A percentile compares a stretch with the other conserved stretches of the same genome.
Conservation (phyloP, 1,284 basidiomycete species). For the Melampsora larici-populina region DNA sequence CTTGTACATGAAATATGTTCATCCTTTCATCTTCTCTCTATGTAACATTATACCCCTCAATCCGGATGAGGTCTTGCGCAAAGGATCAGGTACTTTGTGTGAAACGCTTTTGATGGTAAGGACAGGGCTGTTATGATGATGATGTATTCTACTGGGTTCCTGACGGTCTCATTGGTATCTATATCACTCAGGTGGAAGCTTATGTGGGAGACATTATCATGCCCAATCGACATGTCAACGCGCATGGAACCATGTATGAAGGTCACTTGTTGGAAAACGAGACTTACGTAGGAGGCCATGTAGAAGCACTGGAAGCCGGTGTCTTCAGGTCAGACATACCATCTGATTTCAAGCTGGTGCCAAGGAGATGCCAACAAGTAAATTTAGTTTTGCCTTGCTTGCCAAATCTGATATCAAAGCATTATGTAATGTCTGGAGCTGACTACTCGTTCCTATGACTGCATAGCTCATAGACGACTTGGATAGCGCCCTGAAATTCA, state of each 20-base stretch:
- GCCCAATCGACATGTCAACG: constrained; percentile 95
- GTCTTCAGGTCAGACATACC: constrained; percentile 96
- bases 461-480: constrained; percentile 85
- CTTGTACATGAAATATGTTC: constrained; percentile 99
- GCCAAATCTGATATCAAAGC: constrained; percentile 32
- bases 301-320: constrained; percentile 96
- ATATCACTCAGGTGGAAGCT: constrained; percentile 76
- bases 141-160: background rate
- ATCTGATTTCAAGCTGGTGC: constrained; percentile 92
- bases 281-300: constrained; percentile 98
- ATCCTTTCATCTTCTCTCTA: constrained; percentile 98
- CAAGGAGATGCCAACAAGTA: constrained; percentile 78
- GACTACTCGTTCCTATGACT: constrained; percentile 1
- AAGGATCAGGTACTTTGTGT: constrained; percentile 93
- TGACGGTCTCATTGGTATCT: background rate
- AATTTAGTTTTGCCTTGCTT: background rate
- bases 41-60: constrained; percentile 98
- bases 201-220: constrained; percentile 88
- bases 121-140: constrained; percentile 15
- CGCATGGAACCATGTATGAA: constrained; percentile 86
- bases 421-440: background rate
- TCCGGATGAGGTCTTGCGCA: constrained; percentile 93
- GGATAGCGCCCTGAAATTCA: constrained; percentile 85
- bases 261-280: constrained; percentile 94
- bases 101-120: constrained; percentile 96